Conservation (phyloP, 768 basidiomycete species). For the Auriculariales sp. region DNA sequence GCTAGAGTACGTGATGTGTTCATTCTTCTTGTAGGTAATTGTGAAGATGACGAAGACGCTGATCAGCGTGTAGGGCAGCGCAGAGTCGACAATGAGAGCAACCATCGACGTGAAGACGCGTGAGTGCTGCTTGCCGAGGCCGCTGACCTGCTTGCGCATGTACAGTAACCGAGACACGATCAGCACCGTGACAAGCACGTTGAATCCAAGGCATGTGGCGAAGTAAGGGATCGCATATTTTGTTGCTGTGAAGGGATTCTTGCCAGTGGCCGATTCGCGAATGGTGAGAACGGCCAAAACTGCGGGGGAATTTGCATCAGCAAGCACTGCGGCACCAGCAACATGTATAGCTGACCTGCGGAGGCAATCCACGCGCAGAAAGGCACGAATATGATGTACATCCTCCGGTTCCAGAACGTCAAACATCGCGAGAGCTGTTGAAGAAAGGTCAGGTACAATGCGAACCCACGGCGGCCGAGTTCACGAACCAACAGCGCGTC, state of each 20-base stretch:
- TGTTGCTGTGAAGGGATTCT: too few relatives aligned
- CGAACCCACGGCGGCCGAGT: not conserved
- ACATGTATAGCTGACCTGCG: not conserved
- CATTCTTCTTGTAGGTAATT: not conserved
- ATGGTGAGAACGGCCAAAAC: not conserved
- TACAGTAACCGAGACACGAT: constrained; percentile 1
- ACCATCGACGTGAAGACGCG: not conserved
- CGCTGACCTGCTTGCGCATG: not conserved
- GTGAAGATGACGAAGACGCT: not conserved
- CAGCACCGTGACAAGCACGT: not conserved
- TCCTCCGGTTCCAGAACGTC: not conserved
- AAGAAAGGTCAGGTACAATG: not conserved
- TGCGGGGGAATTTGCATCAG: not conserved
- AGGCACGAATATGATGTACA: not conserved
- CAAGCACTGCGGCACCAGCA: not conserved
- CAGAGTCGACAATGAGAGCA: constrained; percentile 3
- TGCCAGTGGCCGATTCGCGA: too few relatives aligned
- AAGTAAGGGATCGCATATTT: not conserved
- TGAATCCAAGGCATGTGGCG: not conserved
- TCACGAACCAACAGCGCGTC: not conserved
- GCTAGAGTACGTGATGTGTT: not conserved
- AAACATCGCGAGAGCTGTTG: not conserved
- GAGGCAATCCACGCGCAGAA: not conserved
- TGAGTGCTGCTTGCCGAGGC: not conserved
- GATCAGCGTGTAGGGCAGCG: not conserved